Percentiles rank a stretch among this genome's conserved stretches.
phyloP scores from a whole-genome alignment of 164 flowering plant genomes.

The Vitis labrusca region DNA sequence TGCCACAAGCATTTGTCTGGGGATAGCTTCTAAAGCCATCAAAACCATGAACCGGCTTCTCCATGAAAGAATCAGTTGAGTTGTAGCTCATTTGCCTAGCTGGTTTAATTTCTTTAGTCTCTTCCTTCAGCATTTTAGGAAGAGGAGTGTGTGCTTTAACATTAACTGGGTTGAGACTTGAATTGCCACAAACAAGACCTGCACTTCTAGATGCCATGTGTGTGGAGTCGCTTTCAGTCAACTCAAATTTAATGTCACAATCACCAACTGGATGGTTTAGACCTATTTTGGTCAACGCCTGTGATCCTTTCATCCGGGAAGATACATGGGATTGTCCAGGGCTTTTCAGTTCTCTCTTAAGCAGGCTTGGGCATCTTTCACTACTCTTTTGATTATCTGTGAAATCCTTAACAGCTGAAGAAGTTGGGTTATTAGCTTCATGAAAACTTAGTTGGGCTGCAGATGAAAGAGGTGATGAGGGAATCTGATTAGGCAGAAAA shows the following conservation, averaged over 20 bases:
- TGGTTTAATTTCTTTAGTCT: slow-evolving; percentile 13
- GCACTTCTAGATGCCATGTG: slow-evolving; percentile 16
- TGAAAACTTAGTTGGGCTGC: slow-evolving; percentile 6
- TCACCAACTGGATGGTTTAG: slow-evolving; percentile 17
- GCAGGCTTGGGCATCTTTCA: slow-evolving; percentile 23
- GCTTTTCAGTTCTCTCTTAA: slow-evolving; percentile 26
- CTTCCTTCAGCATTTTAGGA: slow-evolving; percentile 25
- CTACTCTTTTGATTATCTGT: slow-evolving; percentile 17
- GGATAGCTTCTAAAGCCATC: slow-evolving; percentile 21
- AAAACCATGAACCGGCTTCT: slow-evolving; percentile 25
- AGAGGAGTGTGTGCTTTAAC: slow-evolving; percentile 9
- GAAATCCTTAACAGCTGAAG: slow-evolving; percentile 24
- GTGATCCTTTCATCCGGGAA: slow-evolving; percentile 25
- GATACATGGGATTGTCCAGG: slow-evolving; percentile 17
- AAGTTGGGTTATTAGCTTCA: slow-evolving; percentile 22
- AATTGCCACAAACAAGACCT: slow-evolving; percentile 18
- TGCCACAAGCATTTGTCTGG: slow-evolving; percentile 12
- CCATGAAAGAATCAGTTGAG: slow-evolving; percentile 14
- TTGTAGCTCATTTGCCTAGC: slow-evolving; percentile 16
- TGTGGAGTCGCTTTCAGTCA: slow-evolving; percentile 23
- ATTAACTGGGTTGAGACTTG: slow-evolving; percentile 18
- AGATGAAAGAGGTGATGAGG: slow-evolving; percentile 20
- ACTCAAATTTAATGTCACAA: slow-evolving; percentile 24
- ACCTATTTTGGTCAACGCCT: slow-evolving; percentile 16
- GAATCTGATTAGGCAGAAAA: slow-evolving; percentile 24